Base-by-base conservation (phyloP, 2,329 filamentous ascomycete species). In the Shiraia sp. region DNA sequence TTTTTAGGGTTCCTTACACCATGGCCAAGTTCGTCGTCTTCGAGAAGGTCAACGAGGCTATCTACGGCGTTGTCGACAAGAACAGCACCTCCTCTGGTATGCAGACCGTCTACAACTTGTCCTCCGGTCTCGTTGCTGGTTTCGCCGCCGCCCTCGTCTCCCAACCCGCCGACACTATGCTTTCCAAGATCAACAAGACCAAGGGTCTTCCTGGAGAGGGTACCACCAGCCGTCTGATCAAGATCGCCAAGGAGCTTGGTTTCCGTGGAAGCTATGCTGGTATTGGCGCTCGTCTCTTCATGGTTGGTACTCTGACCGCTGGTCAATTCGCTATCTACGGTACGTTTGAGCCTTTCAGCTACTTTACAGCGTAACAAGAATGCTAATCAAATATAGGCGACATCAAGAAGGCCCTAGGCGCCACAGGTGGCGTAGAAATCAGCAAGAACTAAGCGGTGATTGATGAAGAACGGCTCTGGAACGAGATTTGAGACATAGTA, bases 131-230 rank as follows among this genome's bases (percentile, higher is more conserved):
- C 58, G 81, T 91, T 44, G 90, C 90, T 40, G 81, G 90, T 80
- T 90, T 95, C 77, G 89, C 88, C 64, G 89, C 89, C 63, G 89
- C 89, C 69, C 71, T 92, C 63, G 81, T 95, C 70, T 95, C 89
- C 52, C 89, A 95, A 79, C 89, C 89, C 61, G 89, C 89, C 71
- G 89, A 95, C 73, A 95, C 89, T 69, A 95, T 95, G 89, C 85
- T 95, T 55, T 87, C 82, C 77, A 93, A 92, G 83, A 93, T 95
- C 81, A 95, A 95, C 87, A 93, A 93, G 87, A 89, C 87, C 76
- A 85, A 89, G 79, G 89, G 88, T 75, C 78, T 83, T 48, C 88
- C 89, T 57, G 89, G 89, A 79, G 88, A 95, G 79, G 83, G 89
- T 66, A 93, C 87, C 64, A 81, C 81, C 69, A 80, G 78, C 72